Base-by-base conservation (phyloP, 306 rosid species). In the Purshia tridentata region DNA sequence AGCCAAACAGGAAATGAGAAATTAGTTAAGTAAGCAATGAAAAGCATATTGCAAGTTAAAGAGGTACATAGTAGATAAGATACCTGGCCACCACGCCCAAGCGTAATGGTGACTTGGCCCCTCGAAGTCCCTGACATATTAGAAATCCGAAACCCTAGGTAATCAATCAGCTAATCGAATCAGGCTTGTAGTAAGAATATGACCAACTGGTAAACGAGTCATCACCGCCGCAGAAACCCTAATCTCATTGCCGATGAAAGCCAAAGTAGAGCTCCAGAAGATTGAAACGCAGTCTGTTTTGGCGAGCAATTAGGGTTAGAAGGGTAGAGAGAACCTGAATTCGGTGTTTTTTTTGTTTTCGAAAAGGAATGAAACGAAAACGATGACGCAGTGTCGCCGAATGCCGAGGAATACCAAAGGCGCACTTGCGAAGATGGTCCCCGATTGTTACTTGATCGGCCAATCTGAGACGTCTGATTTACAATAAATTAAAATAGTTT, bases 51-150 rank as follows among this genome's bases (percentile, higher is more conserved):
- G 57, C 20, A 13, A 72, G 40, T 22, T 2, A 73, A 66, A 4
- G 57, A 65, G 47, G 72, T 16, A 20, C 35, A 29, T 2, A 12
- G 22, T 10, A 45, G 48, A 42, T 19, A 4, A 72, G 42, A 29
- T 76, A 95, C 99, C 92, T 89, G 97, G 37, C 95, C 96, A 70
- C 91, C 80, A 16, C 96, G 93, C 69, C 97, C 99, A 52, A 95
- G 90, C 48, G 97, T 91, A 56, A 95, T 92, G 77, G 98, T 91
- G 76, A 94, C 93, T 70, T 91, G 85, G 68, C 79, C 84, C 81
- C 91, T 84, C 50, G 96, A 87, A 85, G 71, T 48, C 74, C 87
- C 89, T 4, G 91, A 81, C 97, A 94, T 94, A 40, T 47, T 73
- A 61, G 3, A 69, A 42, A 81, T 50, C 74, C 29, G 20, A 87